phyloP scores from a whole-genome alignment of 352 stramenopile species.

The Elongisporangium anandrum region DNA sequence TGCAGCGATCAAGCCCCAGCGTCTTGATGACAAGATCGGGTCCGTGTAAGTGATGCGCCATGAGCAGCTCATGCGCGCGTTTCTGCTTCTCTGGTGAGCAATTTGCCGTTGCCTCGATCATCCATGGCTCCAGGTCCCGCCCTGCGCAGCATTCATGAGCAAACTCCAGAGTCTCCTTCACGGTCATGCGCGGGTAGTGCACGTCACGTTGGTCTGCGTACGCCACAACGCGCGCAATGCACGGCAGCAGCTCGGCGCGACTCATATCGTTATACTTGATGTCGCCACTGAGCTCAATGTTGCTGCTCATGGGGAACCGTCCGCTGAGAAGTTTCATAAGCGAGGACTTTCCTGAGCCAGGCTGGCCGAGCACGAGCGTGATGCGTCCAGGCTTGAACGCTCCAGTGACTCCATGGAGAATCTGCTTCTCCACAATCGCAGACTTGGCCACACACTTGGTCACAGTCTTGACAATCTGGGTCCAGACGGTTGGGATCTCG shows the following conservation, averaged over 20 bases:
- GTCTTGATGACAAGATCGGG: constrained; percentile 29
- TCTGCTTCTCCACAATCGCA: constrained; percentile 38
- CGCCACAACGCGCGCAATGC: constrained; percentile 26
- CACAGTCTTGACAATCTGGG: constrained; percentile 5
- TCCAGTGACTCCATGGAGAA: constrained; percentile 37
- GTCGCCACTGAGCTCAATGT: constrained; percentile 27
- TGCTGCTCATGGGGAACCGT: constrained; percentile 36
- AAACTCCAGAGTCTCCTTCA: constrained; percentile 93
- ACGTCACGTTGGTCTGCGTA: constrained; percentile 72
- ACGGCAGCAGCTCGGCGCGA: constrained; percentile 14
- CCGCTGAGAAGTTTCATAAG: constrained; percentile 38
- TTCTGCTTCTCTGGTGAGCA: constrained; percentile 31
- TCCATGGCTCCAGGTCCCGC: constrained; percentile 36
- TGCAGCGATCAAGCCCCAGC: constrained; percentile 43
- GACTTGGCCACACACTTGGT: constrained; percentile 12
- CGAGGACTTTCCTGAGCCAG: constrained; percentile 40
- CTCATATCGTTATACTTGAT: constrained; percentile 41
- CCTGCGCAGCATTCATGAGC: constrained; percentile 70
- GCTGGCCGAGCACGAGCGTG: constrained; percentile 50
- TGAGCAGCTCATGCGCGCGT: constrained; percentile 22
- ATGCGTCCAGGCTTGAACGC: constrained; percentile 41
- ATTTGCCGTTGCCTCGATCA: constrained; percentile 29
- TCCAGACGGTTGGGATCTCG: constrained; percentile 39
- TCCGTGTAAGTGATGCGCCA: constrained; percentile 28
- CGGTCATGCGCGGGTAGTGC: constrained; percentile 86